Conservation (phyloP, 1,284 basidiomycete genomes). For the Ganoderma sinense region DNA sequence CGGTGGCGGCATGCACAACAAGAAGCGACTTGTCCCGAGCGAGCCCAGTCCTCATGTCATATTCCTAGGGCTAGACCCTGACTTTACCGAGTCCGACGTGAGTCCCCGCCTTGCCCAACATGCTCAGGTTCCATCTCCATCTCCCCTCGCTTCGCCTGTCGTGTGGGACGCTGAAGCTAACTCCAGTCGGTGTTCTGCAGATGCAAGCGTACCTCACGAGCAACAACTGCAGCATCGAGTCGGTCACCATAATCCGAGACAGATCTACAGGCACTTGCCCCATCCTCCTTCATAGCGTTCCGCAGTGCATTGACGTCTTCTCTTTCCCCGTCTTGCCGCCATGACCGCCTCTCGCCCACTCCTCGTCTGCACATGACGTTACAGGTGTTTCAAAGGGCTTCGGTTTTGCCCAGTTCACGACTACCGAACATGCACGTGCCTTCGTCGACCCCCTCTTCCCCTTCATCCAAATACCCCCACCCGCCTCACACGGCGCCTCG, state of each 20-base stretch:
- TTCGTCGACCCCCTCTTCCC: slow-evolving; percentile 90
- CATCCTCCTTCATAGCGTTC: slow-evolving; percentile 71
- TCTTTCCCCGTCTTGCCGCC: slow-evolving; percentile 46
- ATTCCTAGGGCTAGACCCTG: slow-evolving; percentile 88
- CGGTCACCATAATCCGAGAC: slow-evolving; percentile 93
- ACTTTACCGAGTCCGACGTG: slow-evolving; percentile 91
- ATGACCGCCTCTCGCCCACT: slow-evolving; percentile 31
- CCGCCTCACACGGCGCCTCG: slow-evolving; percentile 80
- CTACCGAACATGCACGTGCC: slow-evolving; percentile 81
- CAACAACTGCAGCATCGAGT: slow-evolving; percentile 78
- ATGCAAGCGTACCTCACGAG: slow-evolving; percentile 80
- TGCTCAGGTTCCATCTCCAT: too few relatives aligned
- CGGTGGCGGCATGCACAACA: slow-evolving; percentile 50
- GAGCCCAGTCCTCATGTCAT: slow-evolving; percentile 90
- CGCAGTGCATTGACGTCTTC: slow-evolving; percentile 72
- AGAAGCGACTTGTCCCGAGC: slow-evolving; percentile 79
- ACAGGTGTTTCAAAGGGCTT: slow-evolving; percentile 91
- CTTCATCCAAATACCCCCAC: slow-evolving; percentile 85
- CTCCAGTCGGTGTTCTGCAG: slow-evolving; percentile 45
- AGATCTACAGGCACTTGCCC: slow-evolving; percentile 91
- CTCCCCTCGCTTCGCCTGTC: not conserved
- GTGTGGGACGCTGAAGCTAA: not conserved
- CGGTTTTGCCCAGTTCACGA: slow-evolving; percentile 92
- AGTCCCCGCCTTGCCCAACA: slow-evolving; percentile 44
- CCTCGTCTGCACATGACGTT: not conserved